Evolutionary conservation across 2,329 filamentous ascomycete species (phyloP).

Genomic region (Tolypocladium inflatum): DNA sequence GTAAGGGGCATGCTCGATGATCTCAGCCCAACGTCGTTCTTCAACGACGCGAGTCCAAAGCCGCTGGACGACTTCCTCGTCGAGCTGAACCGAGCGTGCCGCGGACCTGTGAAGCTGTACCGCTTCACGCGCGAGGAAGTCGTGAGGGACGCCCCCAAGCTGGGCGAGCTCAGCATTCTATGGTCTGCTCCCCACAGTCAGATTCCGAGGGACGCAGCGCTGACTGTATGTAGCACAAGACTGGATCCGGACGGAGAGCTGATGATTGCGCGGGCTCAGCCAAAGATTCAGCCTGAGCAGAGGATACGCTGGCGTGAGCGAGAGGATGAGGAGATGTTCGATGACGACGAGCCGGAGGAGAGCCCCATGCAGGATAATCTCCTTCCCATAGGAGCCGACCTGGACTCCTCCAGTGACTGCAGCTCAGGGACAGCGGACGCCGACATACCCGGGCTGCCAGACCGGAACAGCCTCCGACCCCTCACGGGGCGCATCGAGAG

Average conservation of each 20-base stretch:
- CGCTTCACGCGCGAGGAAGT: conserved; percentile 13
- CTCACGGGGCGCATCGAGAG: background rate
- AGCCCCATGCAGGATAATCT: no score
- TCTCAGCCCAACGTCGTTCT: conserved; percentile 6
- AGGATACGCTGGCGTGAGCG: no score
- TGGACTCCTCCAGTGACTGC: no score
- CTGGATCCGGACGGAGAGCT: no score
- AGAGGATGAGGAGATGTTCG: no score
- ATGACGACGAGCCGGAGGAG: no score
- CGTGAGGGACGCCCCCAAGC: background rate
- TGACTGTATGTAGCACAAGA: no score
- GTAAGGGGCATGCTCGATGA: conserved; percentile 13
- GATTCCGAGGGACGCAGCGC: no score
- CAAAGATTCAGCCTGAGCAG: no score
- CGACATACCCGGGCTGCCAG: background rate
- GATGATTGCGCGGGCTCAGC: no score
- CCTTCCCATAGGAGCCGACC: no score
- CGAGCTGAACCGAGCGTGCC: conserved; percentile 13
- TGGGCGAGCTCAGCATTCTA: conserved; percentile 5
- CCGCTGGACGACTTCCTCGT: conserved; percentile 11
- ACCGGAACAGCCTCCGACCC: background rate
- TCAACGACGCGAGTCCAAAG: conserved; percentile 7
- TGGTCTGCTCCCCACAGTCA: conserved; percentile 3
- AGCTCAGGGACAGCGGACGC: no score
- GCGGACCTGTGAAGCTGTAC: conserved; percentile 5